Base-by-base conservation (phyloP, 352 stramenopile species). In the Globisporangium nodosum region DNA sequence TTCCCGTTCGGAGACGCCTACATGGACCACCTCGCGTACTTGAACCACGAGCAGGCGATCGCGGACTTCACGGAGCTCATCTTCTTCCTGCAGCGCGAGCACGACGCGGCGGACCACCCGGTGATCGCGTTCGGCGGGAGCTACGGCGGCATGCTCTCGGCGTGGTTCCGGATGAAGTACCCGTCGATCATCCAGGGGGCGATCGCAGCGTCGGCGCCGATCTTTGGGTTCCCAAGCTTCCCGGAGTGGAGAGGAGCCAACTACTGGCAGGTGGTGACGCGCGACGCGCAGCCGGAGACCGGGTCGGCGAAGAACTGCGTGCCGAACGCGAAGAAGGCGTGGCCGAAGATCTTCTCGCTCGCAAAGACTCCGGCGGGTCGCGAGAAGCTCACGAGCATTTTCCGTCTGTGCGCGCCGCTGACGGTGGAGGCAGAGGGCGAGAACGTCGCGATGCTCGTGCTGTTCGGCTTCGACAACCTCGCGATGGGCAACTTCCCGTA, bases 401-500 rank as follows among this genome's bases (percentile, higher is more conserved):
- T 96, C 54, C 70, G 61, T 11, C 54, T 92, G 40, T 96, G 87
- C 45, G 59, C 81, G 15, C 85, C 87, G 1, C 46, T 96, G 47
- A 63, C 60, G 9, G 60, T 56, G 6, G 66, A 78, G 35, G 52
- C 65, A 0, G 69, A 91, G 20, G 75, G 69, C 18, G 74, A 88
- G 61, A 61, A 71, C 16, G 57, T 96, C 20, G 86, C 87, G 8
- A 87, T 94, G 73, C 78, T 73, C 18, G 64, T 92, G 27, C 55
- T 92, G 31, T 83, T 88, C 49, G 87, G 90, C 27, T 98, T 97
- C 65, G 94, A 97, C 66, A 96, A 78, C 37, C 63, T 99, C 66
- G 90, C 95, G 0, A 98, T 98, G 89, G 95, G 94, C 11, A 91
- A 97, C 60, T 98, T 97, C 65, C 96, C 96, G 5, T 99, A 98